These are phyloP conservation scores for Aquilaria malaccensis DNA, from an alignment of 345 rosid genomes.

Conservation along the genomic window DNA sequence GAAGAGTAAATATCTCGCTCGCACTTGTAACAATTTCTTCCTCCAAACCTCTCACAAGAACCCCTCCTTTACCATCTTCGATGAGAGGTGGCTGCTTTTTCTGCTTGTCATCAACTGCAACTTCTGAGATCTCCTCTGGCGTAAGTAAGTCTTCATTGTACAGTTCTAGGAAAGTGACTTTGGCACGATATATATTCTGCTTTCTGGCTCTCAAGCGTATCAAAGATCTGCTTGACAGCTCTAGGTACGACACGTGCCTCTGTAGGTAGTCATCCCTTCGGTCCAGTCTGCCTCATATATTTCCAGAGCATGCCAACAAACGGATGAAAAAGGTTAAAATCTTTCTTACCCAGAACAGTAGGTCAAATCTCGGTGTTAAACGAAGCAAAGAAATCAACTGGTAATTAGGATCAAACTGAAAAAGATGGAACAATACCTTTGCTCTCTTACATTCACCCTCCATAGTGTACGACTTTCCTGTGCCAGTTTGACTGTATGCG, in stretches of 20 bases:
- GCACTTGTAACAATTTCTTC: constrained; percentile 98
- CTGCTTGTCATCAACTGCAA: constrained; percentile 73
- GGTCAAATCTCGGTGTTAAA: constrained; percentile 5
- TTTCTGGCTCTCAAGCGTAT: constrained; percentile 96
- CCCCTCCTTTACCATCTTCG: constrained; percentile 99
- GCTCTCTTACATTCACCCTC: constrained; percentile 97
- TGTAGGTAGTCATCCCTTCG: constrained; percentile 70
- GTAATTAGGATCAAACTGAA: background rate
- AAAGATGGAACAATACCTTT: constrained; percentile 39
- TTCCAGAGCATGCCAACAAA: background rate
- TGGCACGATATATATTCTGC: constrained; percentile 87
- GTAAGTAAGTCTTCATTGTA: constrained; percentile 98
- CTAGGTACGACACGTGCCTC: constrained; percentile 98
- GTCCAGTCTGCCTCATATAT: constrained; percentile 50
- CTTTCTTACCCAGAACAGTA: too few relatives aligned
- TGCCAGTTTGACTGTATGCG: constrained; percentile 99
- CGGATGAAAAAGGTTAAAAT: too few relatives aligned
- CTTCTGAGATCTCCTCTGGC: constrained; percentile 84
- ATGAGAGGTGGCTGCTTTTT: constrained; percentile 89
- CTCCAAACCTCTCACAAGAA: constrained; percentile 95
- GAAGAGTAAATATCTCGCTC: constrained; percentile 78
- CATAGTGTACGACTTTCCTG: constrained; percentile 97
- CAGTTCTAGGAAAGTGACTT: constrained; percentile 89
- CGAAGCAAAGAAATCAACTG: background rate
- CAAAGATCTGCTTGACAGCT: constrained; percentile 95